phyloP scores from a whole-genome alignment of 2,329 filamentous ascomycete genomes.

The Pseudophaeomoniella oleicola region DNA sequence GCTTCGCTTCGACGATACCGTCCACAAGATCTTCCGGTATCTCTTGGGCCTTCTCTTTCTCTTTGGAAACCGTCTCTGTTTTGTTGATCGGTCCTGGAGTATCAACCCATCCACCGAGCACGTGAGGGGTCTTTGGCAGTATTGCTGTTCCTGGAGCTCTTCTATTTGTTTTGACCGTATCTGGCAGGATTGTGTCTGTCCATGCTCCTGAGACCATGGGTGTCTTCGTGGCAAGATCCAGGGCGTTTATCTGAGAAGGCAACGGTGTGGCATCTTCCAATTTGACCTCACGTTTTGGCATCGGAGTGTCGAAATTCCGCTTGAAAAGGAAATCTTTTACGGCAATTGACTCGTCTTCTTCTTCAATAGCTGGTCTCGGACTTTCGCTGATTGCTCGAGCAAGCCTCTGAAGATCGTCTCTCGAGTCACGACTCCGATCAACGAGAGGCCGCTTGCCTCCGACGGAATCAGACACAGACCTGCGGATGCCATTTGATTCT shows the following conservation, averaged over 20 bases:
- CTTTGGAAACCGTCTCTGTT: not conserved
- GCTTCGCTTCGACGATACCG: slow-evolving; percentile 4
- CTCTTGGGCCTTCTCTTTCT: slow-evolving; percentile 3
- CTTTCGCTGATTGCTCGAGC: slow-evolving; percentile 19
- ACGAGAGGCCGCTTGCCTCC: not conserved
- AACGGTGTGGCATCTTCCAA: not conserved
- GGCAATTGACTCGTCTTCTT: slow-evolving; percentile 1
- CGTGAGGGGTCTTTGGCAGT: slow-evolving; percentile 13
- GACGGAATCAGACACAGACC: not conserved
- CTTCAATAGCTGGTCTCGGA: slow-evolving; percentile 11
- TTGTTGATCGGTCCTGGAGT: slow-evolving; percentile 9
- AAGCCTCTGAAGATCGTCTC: slow-evolving; percentile 26
- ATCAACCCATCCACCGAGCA: slow-evolving; percentile 13
- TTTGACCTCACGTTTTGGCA: not conserved
- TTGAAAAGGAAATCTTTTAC: not conserved
- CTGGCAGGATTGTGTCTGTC: slow-evolving; percentile 31
- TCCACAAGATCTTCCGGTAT: slow-evolving; percentile 10
- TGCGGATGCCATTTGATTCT: not conserved
- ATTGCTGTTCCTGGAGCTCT: slow-evolving; percentile 3
- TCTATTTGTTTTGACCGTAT: slow-evolving; percentile 13
- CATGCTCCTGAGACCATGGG: slow-evolving; percentile 30
- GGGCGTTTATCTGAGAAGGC: not conserved
- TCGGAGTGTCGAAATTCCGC: not conserved
- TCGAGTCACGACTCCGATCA: slow-evolving; percentile 19
- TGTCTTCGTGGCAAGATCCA: slow-evolving; percentile 19